Evolutionary conservation across 2,329 filamentous ascomycete genomes (phyloP).

Genomic region (Fusarium coicis): DNA sequence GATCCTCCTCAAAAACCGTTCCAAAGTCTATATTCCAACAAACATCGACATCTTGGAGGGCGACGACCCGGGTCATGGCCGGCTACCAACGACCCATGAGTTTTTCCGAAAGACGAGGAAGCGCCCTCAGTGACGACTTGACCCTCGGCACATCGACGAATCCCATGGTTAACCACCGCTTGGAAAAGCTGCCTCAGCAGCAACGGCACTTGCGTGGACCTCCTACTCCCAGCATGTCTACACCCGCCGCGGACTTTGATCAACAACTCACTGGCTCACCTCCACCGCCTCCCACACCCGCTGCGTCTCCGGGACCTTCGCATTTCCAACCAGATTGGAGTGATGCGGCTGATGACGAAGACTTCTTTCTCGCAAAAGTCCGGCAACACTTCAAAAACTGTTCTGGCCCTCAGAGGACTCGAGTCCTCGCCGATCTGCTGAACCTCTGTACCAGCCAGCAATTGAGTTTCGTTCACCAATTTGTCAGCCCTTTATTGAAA

Average conservation of each 20-base stretch:
- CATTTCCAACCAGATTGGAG: constrained; percentile 77
- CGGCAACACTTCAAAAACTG: constrained; percentile 83
- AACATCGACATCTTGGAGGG: constrained; percentile 19
- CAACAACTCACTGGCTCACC: constrained; percentile 70
- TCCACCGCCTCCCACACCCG: constrained; percentile 72
- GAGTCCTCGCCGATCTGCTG: constrained; percentile 86
- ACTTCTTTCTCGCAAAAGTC: constrained; percentile 82
- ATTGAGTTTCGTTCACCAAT: constrained; percentile 94
- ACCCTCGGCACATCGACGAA: constrained; percentile 62
- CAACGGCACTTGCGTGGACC: constrained; percentile 63
- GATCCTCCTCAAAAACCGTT: constrained; percentile 8
- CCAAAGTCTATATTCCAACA: constrained; percentile 9
- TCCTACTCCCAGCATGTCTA: constrained; percentile 74
- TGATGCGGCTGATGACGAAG: constrained; percentile 81
- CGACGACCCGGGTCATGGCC: constrained; percentile 47
- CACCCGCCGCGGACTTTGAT: constrained; percentile 71
- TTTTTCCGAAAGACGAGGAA: constrained; percentile 71
- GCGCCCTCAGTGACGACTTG: constrained; percentile 67
- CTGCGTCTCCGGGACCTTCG: constrained; percentile 71
- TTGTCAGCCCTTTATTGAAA: constrained; percentile 92
- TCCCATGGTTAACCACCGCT: constrained; percentile 56
- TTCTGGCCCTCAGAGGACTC: constrained; percentile 79
- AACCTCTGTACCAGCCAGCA: constrained; percentile 96
- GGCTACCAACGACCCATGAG: constrained; percentile 61
- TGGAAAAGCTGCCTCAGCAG: constrained; percentile 61